Base-by-base conservation (phyloP, 805 yeast species). In the Saturnispora saitoi region DNA sequence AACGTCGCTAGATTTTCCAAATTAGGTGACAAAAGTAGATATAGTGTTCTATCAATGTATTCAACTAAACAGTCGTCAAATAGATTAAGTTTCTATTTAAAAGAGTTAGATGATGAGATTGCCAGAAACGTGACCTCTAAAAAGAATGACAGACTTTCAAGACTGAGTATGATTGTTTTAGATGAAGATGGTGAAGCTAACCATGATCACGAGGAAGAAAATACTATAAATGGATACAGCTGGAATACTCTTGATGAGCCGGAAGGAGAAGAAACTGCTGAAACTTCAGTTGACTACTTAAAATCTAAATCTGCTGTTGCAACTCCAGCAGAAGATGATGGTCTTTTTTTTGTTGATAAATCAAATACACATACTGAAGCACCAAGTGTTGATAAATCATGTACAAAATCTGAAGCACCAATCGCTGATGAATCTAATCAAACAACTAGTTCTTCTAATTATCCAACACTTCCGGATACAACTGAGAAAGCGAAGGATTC, bases 21-120 rank as follows among this genome's bases (percentile, higher is more conserved):
- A 57, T 81, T 80, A 59, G 73, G 83, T 32, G 72, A 73, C 48
- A 78, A 78, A 58, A 84, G 80, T 64, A 74, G 93, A 59, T 68
- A 82, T 47, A 80, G 87, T 30, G 84, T 84, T n/a, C 63, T 84
- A 38, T 81, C 89, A 0, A 68, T 82, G 64, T 81, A 81, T 56
- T 83, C 90, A 0, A 78, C 89, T 3, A 79, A 75, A 52, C 77
- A 74, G 42, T 80, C 87, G 0, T 81, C 75, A 54, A 75, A 74
- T 36, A 81, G 83, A 58, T 69, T 83, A 58, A 76, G 75, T 17
- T 66, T 70, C 17, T 68, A 70, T 37, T 52, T 75, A 50, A 69
- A 65, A 39, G 61, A 56, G 17, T 30, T 54, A 12, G 56, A 53
- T 34, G 52, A 50, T 19, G 55, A 55, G 51, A 52, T 56, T 42